Percentiles rank a stretch among this genome's conserved stretches.
Evolutionary conservation across 2,329 filamentous ascomycete genomes (phyloP).

Genomic region (Amauroascus verrucosus): DNA sequence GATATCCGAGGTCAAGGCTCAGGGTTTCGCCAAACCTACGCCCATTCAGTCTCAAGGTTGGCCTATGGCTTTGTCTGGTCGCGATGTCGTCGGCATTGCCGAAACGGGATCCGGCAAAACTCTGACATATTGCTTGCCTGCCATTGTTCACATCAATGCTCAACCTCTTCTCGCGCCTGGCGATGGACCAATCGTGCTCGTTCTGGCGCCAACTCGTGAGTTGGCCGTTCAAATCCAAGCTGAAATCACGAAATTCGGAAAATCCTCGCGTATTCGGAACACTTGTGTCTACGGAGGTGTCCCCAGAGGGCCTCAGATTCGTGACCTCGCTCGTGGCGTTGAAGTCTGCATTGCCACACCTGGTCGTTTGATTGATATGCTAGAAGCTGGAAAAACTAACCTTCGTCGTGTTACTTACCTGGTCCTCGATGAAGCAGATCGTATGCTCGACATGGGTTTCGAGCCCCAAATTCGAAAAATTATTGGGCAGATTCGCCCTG

Average conservation of each 20-base stretch:
- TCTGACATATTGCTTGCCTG: conserved; percentile 91
- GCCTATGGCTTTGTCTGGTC: conserved; percentile 97
- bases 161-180: conserved; percentile 91
- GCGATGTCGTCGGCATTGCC: conserved; percentile 96
- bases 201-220: conserved; percentile 93
- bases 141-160: conserved; percentile 98
- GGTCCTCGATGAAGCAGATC: conserved; percentile 96
- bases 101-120: conserved; percentile 99
- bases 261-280: conserved; percentile 94
- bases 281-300: conserved; percentile 99
- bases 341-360: conserved; percentile 98
- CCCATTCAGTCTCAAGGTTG: conserved; percentile 97
- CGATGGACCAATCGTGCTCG: conserved; percentile 91
- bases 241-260: conserved; percentile 97
- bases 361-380: conserved; percentile 95
- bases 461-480: conserved; percentile 99
- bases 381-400: conserved; percentile 96
- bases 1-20: conserved; percentile 96
- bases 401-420: conserved; percentile 95
- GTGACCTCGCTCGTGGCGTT: conserved; percentile 85
- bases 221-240: conserved; percentile 97
- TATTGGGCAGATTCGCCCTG: conserved; percentile 90
- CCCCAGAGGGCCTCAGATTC: conserved; percentile 92
- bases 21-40: conserved; percentile 87
- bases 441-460: conserved; percentile 99